Evolutionary conservation across 2,329 filamentous ascomycete genomes (phyloP), one percentile per base, ranked within the genome.

Genomic region (Dactylella cylindrospora): DNA sequence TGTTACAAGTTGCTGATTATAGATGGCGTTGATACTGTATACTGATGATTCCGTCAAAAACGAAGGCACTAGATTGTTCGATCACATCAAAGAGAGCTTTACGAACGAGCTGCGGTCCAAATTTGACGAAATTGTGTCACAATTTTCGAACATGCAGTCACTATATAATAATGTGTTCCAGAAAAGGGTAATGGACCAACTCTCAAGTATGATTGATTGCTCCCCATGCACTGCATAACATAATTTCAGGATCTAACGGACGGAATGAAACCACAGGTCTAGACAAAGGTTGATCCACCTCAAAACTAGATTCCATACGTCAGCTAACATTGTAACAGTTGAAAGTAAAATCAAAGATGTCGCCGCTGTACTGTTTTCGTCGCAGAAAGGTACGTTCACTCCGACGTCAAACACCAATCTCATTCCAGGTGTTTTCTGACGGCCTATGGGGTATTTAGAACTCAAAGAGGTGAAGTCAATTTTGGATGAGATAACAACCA

Each of bases 1-100:
- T n/a, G n/a, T n/a, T n/a, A n/a, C n/a, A n/a, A n/a, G n/a, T n/a
- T n/a, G n/a, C n/a, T n/a, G n/a, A n/a, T n/a, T n/a, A n/a, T n/a
- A n/a, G n/a, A n/a, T n/a, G n/a, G n/a, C n/a, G n/a, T n/a, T n/a
- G n/a, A n/a, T n/a, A n/a, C n/a, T n/a, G n/a, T n/a, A n/a, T n/a
- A n/a, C n/a, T n/a, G n/a, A n/a, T n/a, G n/a, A n/a, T n/a, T n/a
- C n/a, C n/a, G n/a, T n/a, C n/a, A n/a, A n/a, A n/a, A n/a, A n/a
- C n/a, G 17, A 35, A 35, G 32, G 32, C 17, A 15, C 17, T 10
- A 35, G 32, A 15, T 35, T 35, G 13, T 35, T 35, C 10, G 9
- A 35, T 10, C 32, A 35, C 17, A 35, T 35, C 32, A 35, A 35
- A 15, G 32, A 35, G 32, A 35, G 32, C 32, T 35, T 35, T 13